Percentiles rank a stretch among this genome's conserved stretches.
Conservation (phyloP, 1,284 basidiomycete species). For the Ceratobasidium sp. region DNA sequence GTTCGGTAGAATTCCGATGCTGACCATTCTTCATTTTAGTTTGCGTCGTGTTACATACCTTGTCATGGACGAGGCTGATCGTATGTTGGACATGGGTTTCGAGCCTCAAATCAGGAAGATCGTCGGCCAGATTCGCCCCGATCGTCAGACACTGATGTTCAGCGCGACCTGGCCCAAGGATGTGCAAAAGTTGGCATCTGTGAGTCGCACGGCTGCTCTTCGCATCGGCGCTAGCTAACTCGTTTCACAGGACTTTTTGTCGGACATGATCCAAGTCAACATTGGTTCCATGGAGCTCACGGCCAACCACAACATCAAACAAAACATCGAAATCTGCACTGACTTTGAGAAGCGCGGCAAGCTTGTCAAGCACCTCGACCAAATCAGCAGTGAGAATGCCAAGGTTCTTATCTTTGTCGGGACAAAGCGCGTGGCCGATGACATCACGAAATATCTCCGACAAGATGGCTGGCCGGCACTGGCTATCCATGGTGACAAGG, state of each 20-base stretch:
- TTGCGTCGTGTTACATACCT: constrained; percentile 95
- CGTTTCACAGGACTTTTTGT: constrained; percentile 84
- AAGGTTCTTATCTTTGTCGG: constrained; percentile 99
- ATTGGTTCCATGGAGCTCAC: constrained; percentile 98
- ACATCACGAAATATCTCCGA: constrained; percentile 96
- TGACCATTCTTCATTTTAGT: constrained; percentile 44
- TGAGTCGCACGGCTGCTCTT: constrained; percentile 52
- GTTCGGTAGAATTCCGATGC: not conserved
- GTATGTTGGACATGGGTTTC: constrained; percentile 99
- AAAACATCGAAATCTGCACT: constrained; percentile 96
- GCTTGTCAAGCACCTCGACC: constrained; percentile 96
- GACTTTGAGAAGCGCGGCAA: constrained; percentile 98
- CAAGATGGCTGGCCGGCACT: constrained; percentile 99
- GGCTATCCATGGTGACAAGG: constrained; percentile 98
- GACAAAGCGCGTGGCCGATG: constrained; percentile 97
- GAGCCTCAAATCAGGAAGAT: constrained; percentile 99
- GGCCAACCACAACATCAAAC: constrained; percentile 97
- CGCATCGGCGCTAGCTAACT: constrained; percentile 35
- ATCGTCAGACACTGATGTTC: constrained; percentile 96
- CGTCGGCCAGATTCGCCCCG: constrained; percentile 94
- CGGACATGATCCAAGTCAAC: constrained; percentile 98
- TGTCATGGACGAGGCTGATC: constrained; percentile 99
- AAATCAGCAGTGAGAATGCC: constrained; percentile 95
- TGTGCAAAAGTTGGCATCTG: constrained; percentile 94
- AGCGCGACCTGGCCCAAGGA: constrained; percentile 99